Evolutionary conservation across 2,329 filamentous ascomycete genomes (phyloP).

Genomic region (Aspergillus piperis): DNA sequence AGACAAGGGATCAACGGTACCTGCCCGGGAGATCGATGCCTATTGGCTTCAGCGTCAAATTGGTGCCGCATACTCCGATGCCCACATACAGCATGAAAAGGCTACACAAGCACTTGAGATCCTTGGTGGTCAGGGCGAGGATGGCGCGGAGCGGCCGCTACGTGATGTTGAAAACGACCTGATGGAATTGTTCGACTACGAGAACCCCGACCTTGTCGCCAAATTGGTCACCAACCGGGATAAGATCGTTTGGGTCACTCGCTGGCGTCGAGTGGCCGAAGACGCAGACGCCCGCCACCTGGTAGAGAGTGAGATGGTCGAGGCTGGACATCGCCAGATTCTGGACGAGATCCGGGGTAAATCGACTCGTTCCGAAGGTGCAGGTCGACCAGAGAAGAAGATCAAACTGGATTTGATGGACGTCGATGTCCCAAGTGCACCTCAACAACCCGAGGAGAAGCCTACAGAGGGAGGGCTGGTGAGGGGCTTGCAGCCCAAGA

Average conservation of each 20-base stretch:
- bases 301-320: constrained; percentile 87
- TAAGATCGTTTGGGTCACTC: constrained; percentile 93
- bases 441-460: constrained; percentile 55
- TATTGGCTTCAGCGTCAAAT: constrained; percentile 97
- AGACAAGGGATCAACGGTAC: constrained; percentile 60
- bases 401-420: constrained; percentile 87
- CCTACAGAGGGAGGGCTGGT: constrained; percentile 67
- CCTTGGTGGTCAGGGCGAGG: constrained; percentile 70
- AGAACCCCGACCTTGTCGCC: constrained; percentile 88
- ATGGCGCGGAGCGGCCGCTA: constrained; percentile 79
- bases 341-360: constrained; percentile 85
- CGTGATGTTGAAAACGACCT: constrained; percentile 97
- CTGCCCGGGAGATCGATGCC: constrained; percentile 89
- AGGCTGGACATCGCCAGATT: constrained; percentile 82
- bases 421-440: constrained; percentile 70
- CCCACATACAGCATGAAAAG: constrained; percentile 91
- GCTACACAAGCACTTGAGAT: constrained; percentile 81
- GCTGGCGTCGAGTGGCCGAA: constrained; percentile 78
- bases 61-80: constrained; percentile 82
- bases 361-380: constrained; percentile 55
- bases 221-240: constrained; percentile 90
- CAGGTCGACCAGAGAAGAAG: constrained; percentile 69
- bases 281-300: constrained; percentile 70
- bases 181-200: constrained; percentile 97
- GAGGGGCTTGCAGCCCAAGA: constrained; percentile 81